These are phyloP conservation scores for Metschnikowia amazonensis DNA, from an alignment of 805 yeast species.

Conservation along the genomic window DNA sequence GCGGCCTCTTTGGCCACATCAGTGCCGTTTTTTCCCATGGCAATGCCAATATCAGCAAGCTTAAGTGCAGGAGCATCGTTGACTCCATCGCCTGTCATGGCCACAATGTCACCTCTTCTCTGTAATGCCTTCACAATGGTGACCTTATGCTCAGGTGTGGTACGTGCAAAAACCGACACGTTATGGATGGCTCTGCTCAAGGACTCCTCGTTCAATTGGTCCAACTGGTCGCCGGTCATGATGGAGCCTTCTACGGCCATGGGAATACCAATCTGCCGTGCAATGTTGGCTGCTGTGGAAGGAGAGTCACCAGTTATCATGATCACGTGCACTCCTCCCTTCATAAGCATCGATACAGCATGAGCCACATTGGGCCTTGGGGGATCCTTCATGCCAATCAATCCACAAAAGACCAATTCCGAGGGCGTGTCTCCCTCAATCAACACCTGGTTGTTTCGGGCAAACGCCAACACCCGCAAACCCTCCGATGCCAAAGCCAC, in stretches of 20 bases:
- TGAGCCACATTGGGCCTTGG: conserved; percentile 84
- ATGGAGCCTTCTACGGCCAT: conserved; percentile 62
- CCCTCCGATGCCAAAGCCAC: conserved; percentile 74
- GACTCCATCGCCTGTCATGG: conserved; percentile 99
- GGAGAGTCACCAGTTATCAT: conserved; percentile 97
- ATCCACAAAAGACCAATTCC: conserved; percentile 73
- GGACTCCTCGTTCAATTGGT: conserved; percentile 65
- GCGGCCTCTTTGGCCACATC: conserved; percentile 99
- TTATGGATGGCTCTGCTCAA: conserved; percentile 72
- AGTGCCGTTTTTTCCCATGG: conserved; percentile 92
- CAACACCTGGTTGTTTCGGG: conserved; percentile 41
- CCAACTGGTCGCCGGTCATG: conserved; percentile 81
- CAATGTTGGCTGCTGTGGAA: conserved; percentile 80
- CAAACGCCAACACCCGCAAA: conserved; percentile 80
- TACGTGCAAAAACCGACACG: conserved; percentile 89
- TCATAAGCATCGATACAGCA: conserved; percentile 70
- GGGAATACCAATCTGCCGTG: conserved; percentile 87
- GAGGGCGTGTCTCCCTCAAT: conserved; percentile 32
- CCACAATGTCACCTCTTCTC: conserved; percentile 89
- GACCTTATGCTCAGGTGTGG: conserved; percentile 92
- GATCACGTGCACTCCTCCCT: conserved; percentile 95
- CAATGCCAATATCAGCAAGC: conserved; percentile 92
- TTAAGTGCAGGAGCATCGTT: conserved; percentile 98
- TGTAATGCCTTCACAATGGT: conserved; percentile 87
- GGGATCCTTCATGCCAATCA: conserved; percentile 96